Evolutionary conservation across 1,139 yeast genomes (phyloP).

Genomic region (Barnettozyma hawaiiensis): DNA sequence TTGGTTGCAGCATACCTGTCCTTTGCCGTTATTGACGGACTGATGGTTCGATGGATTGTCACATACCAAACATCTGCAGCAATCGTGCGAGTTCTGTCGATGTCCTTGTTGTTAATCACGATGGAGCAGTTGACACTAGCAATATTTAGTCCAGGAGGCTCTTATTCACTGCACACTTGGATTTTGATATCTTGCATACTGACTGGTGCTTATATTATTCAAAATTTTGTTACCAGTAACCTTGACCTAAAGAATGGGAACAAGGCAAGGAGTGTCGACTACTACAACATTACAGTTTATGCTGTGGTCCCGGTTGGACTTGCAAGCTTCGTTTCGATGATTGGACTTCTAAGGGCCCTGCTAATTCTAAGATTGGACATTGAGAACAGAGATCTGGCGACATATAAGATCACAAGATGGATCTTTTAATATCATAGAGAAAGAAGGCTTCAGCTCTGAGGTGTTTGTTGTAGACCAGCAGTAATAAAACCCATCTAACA

Average conservation of each 20-base stretch:
- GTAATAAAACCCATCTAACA: too few relatives aligned
- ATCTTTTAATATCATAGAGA: background rate
- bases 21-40: constrained; percentile 78
- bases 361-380: constrained; percentile 71
- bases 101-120: constrained; percentile 68
- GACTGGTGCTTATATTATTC: constrained; percentile 78
- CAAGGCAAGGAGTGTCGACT: constrained; percentile 55
- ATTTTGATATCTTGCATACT: constrained; percentile 78
- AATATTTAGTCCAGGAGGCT: constrained; percentile 49
- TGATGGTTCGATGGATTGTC: constrained; percentile 91
- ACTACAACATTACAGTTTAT: constrained; percentile 84
- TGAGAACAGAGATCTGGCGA: constrained; percentile 31
- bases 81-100: constrained; percentile 74
- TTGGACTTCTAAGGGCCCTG: constrained; percentile 69
- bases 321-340: constrained; percentile 90
- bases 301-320: constrained; percentile 97
- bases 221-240: constrained; percentile 85
- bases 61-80: constrained; percentile 87
- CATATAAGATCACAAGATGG: constrained; percentile 7
- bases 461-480: too few relatives aligned
- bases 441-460: too few relatives aligned
- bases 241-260: constrained; percentile 48
- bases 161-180: constrained; percentile 85
- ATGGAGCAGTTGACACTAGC: constrained; percentile 63
- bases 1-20: constrained; percentile 80